Evolutionary conservation across 75 land plant species (phyloP).

Genomic region (Azolla pinnata): DNA sequence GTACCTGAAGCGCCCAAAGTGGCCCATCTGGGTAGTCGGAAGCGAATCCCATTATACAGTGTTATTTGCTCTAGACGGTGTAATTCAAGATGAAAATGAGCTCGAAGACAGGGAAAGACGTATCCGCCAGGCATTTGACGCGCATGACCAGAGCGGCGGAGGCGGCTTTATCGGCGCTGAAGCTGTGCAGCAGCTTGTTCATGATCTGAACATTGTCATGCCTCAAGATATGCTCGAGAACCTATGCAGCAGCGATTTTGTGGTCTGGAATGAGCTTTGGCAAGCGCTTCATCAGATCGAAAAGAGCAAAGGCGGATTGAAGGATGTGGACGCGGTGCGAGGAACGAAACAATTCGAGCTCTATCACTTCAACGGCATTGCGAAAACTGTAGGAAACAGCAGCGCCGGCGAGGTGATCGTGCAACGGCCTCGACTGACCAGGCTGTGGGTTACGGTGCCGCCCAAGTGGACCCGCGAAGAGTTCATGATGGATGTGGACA

Average conservation of each 20-base stretch:
- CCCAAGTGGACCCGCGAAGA: slow-evolving; percentile 97
- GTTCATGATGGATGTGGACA: slow-evolving; percentile 42
- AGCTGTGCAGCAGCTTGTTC: slow-evolving; percentile 64
- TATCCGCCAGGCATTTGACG: slow-evolving; percentile 82
- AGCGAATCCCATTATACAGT: slow-evolving; percentile 98
- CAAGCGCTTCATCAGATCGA: slow-evolving; percentile 76
- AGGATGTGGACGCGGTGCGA: slow-evolving; percentile 53
- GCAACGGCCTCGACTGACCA: slow-evolving; percentile 80
- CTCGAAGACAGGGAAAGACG: slow-evolving; percentile 59
- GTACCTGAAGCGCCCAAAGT: slow-evolving; percentile 71
- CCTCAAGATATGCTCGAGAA: slow-evolving; percentile 55
- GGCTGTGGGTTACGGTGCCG: slow-evolving; percentile 69
- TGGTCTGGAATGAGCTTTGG: slow-evolving; percentile 98
- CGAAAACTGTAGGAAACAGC: slow-evolving; percentile 64
- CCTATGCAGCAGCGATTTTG: slow-evolving; percentile 56
- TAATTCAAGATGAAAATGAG: slow-evolving; percentile 89
- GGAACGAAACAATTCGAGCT: slow-evolving; percentile 80
- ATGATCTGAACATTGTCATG: slow-evolving; percentile 53
- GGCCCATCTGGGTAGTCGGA: slow-evolving; percentile 98
- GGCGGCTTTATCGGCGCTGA: slow-evolving; percentile 88
- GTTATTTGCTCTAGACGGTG: slow-evolving; percentile 62
- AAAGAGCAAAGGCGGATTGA: slow-evolving; percentile 65
- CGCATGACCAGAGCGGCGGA: slow-evolving; percentile 92
- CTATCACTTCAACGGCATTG: slow-evolving; percentile 96
- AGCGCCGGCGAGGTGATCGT: slow-evolving; percentile 40